Percentiles rank a stretch among this genome's conserved stretches.
These are phyloP conservation scores for Eucalyptus melliodora DNA, from an alignment of 345 rosid species.

Conservation along the genomic window DNA sequence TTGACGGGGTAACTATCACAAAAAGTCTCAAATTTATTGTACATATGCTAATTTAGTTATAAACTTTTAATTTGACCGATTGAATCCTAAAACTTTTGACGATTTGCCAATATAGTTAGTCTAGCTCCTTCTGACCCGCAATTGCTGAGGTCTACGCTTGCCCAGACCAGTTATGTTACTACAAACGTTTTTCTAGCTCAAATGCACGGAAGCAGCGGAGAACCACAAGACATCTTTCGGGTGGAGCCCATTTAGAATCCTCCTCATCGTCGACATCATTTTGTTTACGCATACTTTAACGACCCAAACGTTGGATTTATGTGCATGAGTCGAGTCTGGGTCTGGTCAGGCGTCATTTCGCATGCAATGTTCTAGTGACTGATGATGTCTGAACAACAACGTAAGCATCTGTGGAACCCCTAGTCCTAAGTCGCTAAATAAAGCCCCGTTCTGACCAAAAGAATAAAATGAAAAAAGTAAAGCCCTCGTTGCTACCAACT, in stretches of 20 bases:
- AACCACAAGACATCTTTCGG: not conserved
- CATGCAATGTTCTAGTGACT: not conserved
- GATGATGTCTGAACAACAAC: not conserved
- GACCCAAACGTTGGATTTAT: not conserved
- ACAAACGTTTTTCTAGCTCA: not conserved
- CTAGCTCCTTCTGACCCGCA: not conserved
- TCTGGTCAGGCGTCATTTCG: not conserved
- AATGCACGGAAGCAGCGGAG: not conserved
- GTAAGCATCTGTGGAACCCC: not conserved
- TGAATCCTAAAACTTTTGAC: too few species aligned
- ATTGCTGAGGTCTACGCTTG: not conserved
- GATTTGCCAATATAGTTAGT: too few species aligned
- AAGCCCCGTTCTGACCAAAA: not conserved
- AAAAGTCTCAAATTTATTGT: too few species aligned
- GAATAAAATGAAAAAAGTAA: too few species aligned
- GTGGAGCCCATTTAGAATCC: not conserved
- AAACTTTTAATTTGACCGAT: too few species aligned
- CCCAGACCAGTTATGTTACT: too few species aligned
- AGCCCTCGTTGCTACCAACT: not conserved
- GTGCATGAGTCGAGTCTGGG: not conserved
- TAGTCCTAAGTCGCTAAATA: not conserved
- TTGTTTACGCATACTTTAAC: not conserved
- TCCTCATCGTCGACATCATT: not conserved
- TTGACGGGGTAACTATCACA: too few species aligned
- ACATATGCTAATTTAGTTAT: accelerated